Evolutionary conservation across 208 protist species (phyloP).

Genomic region (Acanthamoeba healyi): DNA sequence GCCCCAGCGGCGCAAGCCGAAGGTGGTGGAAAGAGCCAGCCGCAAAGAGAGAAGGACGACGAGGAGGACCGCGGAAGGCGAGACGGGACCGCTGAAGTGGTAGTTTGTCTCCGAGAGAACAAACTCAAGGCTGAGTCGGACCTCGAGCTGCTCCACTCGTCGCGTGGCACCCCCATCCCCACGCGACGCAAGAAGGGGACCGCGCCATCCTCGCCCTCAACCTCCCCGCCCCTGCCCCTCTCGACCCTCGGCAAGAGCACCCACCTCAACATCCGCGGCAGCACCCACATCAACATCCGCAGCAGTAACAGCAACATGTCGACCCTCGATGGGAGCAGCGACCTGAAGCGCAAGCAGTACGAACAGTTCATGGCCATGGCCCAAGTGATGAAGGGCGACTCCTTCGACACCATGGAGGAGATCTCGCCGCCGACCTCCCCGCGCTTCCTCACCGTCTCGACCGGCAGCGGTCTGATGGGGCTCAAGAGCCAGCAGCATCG

Average conservation of each 20-base stretch:
- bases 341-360: neutral
- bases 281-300: neutral
- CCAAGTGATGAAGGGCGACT: slow-evolving; percentile 7
- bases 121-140: slow-evolving; percentile 33
- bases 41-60: slow-evolving; percentile 27
- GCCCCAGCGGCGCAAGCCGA: no score
- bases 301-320: neutral
- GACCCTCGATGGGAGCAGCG: neutral
- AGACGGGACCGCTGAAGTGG: neutral
- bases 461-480: neutral
- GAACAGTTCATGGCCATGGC: slow-evolving; percentile 23
- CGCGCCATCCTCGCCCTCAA: neutral
- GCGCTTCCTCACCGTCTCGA: slow-evolving; percentile 26
- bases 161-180: slow-evolving; percentile 25
- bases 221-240: neutral
- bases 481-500: neutral
- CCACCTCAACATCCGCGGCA: neutral
- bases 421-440: slow-evolving; percentile 4
- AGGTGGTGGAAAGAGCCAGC: slow-evolving; percentile 3
- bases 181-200: neutral
- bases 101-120: slow-evolving; percentile 43
- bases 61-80: neutral
- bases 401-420: neutral
- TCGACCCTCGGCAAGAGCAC: neutral
- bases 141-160: slow-evolving; percentile 34